Base-by-base conservation (phyloP, 2,329 filamentous ascomycete genomes). In the Apiospora pterosperma region DNA sequence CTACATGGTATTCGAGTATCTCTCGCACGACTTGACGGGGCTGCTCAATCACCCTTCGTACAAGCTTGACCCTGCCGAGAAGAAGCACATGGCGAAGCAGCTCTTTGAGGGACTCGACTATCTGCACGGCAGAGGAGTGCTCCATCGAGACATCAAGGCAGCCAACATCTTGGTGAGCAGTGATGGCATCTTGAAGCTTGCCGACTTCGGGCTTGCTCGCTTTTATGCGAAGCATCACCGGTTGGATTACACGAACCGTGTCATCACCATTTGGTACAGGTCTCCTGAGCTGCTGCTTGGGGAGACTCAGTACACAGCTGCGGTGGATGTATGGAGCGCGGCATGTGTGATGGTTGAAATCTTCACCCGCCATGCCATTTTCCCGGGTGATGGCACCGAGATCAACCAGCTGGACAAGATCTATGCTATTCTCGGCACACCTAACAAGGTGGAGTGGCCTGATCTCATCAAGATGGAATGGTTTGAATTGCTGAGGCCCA, bases 1-100 rank as follows among this genome's bases (percentile, higher is more conserved):
- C 77, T 99, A 97, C 79, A 99, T 99, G 96, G 96, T 99, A 3
- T 99, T 99, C 69, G 96, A 99, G 76, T 99, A 99, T 75, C 85
- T 98, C 36, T 95, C 96, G 1, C 96, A 99, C 76, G 96, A 99
- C 76, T 82, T 99, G 66, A 99, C 96, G 3, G 96, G 96, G 16
- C 83, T 99, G 36, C 87, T 99, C 66, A 98, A 98, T 72, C 96
- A 99, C 73, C 96, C 96, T 0, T 91, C 90, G 0, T 99, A 97
- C 79, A 90, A 90, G 66, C 86, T 99, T 16, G 91, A 96, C 41
- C 81, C 88, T 4, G 88, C 90, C 0, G 94, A 98, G 76, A 96
- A 93, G 79, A 99, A 99, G 78, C 89, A 99, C 75, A 84, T 99
- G 38, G 93, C 93, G 0, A 92, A 90, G 74, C 96, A 99, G 73